These are phyloP conservation scores for Chenopodium formosanum DNA, from an alignment of 148 eudicot genomes.

Conservation along the genomic window DNA sequence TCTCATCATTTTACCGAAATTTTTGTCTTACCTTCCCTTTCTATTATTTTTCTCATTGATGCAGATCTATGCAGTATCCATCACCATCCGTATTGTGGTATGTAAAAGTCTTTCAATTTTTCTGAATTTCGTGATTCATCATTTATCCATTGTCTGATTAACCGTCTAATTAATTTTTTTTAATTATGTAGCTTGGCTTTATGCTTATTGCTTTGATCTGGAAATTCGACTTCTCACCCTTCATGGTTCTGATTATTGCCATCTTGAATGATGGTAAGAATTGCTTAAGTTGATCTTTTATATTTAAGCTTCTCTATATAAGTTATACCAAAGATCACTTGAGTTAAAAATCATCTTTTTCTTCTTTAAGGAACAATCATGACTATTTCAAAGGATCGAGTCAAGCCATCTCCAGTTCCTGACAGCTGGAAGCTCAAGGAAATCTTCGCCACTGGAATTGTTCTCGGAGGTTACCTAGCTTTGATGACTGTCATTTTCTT, in stretches of 20 bases:
- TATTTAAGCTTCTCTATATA: not conserved
- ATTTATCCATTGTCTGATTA: not conserved
- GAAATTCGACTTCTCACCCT: conserved; percentile 94
- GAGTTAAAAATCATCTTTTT: not conserved
- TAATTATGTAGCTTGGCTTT: conserved; percentile 72
- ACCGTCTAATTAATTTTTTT: not conserved
- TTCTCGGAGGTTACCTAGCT: conserved; percentile 87
- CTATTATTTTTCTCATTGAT: not conserved
- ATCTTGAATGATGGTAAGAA: conserved; percentile 85
- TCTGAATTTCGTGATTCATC: not conserved
- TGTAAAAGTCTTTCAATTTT: conserved; percentile 25
- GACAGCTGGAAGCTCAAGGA: conserved; percentile 97
- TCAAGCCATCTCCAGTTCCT: conserved; percentile 90
- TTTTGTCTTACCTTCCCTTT: conserved; percentile 7
- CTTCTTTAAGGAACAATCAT: conserved; percentile 71
- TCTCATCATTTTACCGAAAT: not conserved
- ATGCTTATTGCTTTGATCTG: conserved; percentile 92
- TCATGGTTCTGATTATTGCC: conserved; percentile 99
- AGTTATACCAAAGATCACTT: not conserved
- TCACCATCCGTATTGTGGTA: conserved; percentile 99
- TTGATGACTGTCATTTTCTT: conserved; percentile 91
- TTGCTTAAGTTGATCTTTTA: not conserved
- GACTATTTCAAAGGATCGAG: conserved; percentile 97
- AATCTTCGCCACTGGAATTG: conserved; percentile 87
- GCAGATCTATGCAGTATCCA: conserved; percentile 98